Percentiles rank a stretch among this genome's conserved stretches.
Evolutionary conservation across 2,329 filamentous ascomycete species (phyloP).

Genomic region (Pseudopyrenochaeta lycopersici): DNA sequence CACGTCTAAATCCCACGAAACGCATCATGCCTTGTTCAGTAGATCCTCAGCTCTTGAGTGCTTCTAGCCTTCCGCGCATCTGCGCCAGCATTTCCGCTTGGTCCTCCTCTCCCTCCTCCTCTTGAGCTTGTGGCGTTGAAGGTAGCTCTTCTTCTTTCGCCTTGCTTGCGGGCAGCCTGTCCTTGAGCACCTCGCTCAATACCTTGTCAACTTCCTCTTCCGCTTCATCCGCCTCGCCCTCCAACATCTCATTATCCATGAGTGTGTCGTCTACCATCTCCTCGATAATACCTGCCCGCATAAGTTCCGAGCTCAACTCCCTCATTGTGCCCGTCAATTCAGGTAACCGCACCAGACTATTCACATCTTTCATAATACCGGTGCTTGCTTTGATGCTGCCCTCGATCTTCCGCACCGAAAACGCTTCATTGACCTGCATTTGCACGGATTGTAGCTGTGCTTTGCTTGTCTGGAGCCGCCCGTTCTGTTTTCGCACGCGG

Average conservation of each 20-base stretch:
- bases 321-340: constrained; percentile 90
- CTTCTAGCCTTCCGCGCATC: constrained; percentile 92
- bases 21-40: not conserved
- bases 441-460: constrained; percentile 92
- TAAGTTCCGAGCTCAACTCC: constrained; percentile 84
- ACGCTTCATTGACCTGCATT: constrained; percentile 98
- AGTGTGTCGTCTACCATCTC: constrained; percentile 93
- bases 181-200: constrained; percentile 87
- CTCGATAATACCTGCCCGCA: constrained; percentile 96
- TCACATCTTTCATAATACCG: constrained; percentile 97
- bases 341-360: constrained; percentile 82
- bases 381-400: constrained; percentile 86
- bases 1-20: not conserved
- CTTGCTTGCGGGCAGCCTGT: constrained; percentile 74
- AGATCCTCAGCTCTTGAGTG: constrained; percentile 77
- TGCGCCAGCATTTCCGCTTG: constrained; percentile 90
- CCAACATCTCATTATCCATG: constrained; percentile 72
- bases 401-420: constrained; percentile 94
- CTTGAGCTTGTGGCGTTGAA: constrained; percentile 64
- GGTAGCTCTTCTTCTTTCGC: constrained; percentile 63
- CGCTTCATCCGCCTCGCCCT: constrained; percentile 77
- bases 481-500: constrained; percentile 77
- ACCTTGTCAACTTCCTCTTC: constrained; percentile 86
- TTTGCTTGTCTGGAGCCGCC: constrained; percentile 82
- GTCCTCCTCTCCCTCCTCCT: constrained; percentile 84